Conservation (phyloP, 2,329 filamentous ascomycete genomes). For the Monosporascus cannonballus region DNA sequence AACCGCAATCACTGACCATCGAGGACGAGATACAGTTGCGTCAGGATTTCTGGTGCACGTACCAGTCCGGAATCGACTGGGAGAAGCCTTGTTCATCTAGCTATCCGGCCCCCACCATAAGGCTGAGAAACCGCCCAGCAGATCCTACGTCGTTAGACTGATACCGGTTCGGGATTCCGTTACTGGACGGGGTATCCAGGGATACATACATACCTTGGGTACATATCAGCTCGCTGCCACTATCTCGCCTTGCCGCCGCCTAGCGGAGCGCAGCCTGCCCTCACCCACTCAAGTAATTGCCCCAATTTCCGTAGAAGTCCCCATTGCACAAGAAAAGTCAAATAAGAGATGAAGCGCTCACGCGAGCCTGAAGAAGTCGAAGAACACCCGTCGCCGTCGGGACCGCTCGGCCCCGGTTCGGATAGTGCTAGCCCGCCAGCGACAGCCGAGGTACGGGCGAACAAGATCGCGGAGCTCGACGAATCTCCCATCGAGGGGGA, state of each 20-base stretch:
- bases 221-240: background rate
- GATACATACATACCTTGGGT: background rate
- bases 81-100: background rate
- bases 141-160: background rate
- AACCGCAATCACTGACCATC: too few relatives aligned
- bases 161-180: background rate
- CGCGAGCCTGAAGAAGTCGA: conserved; percentile 49
- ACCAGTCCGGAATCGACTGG: background rate
- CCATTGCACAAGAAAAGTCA: conserved; percentile 6
- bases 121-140: background rate
- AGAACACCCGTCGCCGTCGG: conserved; percentile 23
- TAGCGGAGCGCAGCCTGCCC: too few relatives aligned
- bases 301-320: conserved; percentile 22
- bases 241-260: background rate
- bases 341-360: conserved; percentile 53
- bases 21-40: too few relatives aligned
- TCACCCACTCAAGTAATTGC: conserved; percentile 24
- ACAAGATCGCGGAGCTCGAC: conserved; percentile 59
- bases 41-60: too few relatives aligned
- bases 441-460: conserved; percentile 16
- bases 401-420: conserved; percentile 3
- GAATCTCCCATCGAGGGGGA: too few relatives aligned
- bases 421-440: conserved; percentile 5
- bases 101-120: background rate
- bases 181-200: background rate